Percentiles rank a stretch among this genome's conserved stretches.
phyloP scores from a whole-genome alignment of 2,329 filamentous ascomycete species.

The Diaporthe citri region DNA sequence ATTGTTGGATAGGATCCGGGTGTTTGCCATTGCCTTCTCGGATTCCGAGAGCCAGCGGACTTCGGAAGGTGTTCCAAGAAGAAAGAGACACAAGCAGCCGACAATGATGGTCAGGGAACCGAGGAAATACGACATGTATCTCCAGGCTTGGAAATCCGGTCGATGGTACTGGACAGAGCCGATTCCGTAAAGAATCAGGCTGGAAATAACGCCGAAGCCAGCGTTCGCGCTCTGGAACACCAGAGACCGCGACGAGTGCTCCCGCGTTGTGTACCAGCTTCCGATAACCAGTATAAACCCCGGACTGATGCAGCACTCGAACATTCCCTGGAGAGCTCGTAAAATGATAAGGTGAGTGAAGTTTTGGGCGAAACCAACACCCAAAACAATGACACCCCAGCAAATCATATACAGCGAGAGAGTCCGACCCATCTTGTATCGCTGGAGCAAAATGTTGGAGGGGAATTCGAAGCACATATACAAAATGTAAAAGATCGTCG shows the following conservation, averaged over 20 bases:
- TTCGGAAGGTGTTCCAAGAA: constrained; percentile 54
- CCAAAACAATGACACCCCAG: constrained; percentile 52
- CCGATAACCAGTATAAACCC: constrained; percentile 55
- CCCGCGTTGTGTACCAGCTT: constrained; percentile 54
- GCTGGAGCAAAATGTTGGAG: constrained; percentile 48
- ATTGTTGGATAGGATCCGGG: constrained; percentile 52
- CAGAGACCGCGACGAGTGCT: constrained; percentile 52
- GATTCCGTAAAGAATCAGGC: constrained; percentile 53
- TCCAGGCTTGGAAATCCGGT: constrained; percentile 51
- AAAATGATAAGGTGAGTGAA: constrained; percentile 53
- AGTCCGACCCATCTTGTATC: constrained; percentile 44
- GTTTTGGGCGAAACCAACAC: constrained; percentile 53
- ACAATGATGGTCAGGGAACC: constrained; percentile 51
- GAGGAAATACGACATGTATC: constrained; percentile 55
- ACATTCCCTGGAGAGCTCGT: constrained; percentile 53
- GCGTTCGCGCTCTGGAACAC: constrained; percentile 55
- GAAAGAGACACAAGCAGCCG: constrained; percentile 50
- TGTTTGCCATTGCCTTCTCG: constrained; percentile 52
- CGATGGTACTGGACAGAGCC: constrained; percentile 47
- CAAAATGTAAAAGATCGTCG: constrained; percentile 52
- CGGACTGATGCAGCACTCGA: constrained; percentile 54
- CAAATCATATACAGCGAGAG: constrained; percentile 47
- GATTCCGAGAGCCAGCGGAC: constrained; percentile 52
- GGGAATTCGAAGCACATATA: constrained; percentile 51
- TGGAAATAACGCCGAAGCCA: constrained; percentile 52